Evolutionary conservation across 345 rosid genomes (phyloP).

Genomic region (Anastatica hierochuntica): DNA sequence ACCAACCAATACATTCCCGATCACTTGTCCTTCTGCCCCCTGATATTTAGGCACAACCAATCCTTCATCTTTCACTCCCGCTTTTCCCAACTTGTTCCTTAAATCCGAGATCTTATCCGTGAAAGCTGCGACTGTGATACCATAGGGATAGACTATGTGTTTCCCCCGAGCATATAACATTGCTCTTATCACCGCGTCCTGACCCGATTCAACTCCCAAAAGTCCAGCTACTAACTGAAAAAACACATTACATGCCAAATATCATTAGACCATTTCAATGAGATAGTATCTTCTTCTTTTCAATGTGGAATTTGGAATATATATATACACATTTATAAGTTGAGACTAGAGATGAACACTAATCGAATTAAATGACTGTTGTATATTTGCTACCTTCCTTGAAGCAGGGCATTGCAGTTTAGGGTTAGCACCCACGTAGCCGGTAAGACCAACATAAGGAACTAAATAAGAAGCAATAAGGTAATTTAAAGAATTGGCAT

Average conservation of each 20-base stretch:
- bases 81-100: conserved; percentile 18
- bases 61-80: conserved; percentile 49
- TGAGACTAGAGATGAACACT: not conserved
- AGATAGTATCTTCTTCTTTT: too few relatives aligned
- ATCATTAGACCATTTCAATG: too few relatives aligned
- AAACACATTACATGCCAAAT: not conserved
- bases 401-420: conserved; percentile 36
- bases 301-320: not conserved
- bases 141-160: conserved; percentile 25
- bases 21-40: conserved; percentile 39
- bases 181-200: conserved; percentile 63
- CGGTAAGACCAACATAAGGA: conserved; percentile 80
- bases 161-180: conserved; percentile 35
- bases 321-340: not conserved
- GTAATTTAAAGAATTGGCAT: conserved; percentile 40
- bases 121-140: conserved; percentile 13
- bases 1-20: conserved; percentile 52
- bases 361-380: not conserved
- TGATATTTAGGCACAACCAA: conserved; percentile 17
- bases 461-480: conserved; percentile 67
- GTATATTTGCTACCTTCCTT: conserved; percentile 34
- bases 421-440: conserved; percentile 71
- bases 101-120: conserved; percentile 16
- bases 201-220: conserved; percentile 70
- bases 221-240: conserved; percentile 72